phyloP scores from a whole-genome alignment of 2,329 filamentous ascomycete species.

The Diaporthe sp. region DNA sequence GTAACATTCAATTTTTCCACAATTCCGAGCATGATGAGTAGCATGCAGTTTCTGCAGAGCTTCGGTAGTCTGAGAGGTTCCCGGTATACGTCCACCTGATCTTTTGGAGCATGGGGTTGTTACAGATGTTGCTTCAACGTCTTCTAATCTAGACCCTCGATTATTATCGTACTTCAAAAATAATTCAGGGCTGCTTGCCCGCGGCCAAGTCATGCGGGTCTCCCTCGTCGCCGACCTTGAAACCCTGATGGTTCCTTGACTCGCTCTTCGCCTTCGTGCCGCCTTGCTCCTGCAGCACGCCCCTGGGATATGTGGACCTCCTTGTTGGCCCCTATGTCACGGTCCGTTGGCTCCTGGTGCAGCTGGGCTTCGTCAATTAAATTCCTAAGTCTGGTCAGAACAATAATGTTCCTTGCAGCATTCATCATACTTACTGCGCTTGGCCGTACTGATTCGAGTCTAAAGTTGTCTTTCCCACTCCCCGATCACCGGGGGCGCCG shows the following conservation, averaged over 20 bases:
- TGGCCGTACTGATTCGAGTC: conserved; percentile 6
- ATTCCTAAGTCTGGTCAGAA: conserved; percentile 4
- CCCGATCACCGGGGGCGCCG: background rate
- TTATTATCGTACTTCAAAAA: background rate
- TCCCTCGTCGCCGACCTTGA: conserved; percentile 16
- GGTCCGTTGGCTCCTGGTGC: conserved; percentile 23
- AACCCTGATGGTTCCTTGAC: background rate
- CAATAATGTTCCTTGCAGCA: too few relatives aligned
- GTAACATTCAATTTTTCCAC: too few relatives aligned
- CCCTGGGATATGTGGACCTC: conserved; percentile 1
- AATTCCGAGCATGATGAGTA: too few relatives aligned
- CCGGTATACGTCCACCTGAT: background rate
- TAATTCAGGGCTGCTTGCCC: background rate
- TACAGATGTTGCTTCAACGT: background rate
- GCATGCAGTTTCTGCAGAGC: background rate
- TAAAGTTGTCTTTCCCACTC: background rate
- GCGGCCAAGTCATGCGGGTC: conserved; percentile 5
- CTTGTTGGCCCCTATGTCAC: conserved; percentile 26
- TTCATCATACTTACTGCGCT: background rate
- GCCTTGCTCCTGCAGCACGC: background rate
- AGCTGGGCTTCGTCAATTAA: conserved; percentile 21
- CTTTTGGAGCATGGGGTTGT: background rate
- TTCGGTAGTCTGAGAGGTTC: background rate
- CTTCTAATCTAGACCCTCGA: background rate
- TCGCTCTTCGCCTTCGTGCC: background rate